Conservation (phyloP, 768 basidiomycete genomes). For the Agrocybe praecox region DNA sequence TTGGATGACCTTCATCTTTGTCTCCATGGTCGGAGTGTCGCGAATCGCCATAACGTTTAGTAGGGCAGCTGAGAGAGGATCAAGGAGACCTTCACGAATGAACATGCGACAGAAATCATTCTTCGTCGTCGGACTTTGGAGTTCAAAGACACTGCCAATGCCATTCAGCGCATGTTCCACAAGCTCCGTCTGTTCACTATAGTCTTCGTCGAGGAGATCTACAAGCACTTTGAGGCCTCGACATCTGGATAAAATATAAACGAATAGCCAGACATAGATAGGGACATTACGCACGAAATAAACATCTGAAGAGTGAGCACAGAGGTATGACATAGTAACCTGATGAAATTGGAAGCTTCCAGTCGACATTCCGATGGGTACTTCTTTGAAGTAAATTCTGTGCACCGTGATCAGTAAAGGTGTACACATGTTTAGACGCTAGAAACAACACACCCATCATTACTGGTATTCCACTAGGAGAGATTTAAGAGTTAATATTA, state of each 20-base stretch:
- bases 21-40: slow-evolving; percentile 65
- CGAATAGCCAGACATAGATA: background rate
- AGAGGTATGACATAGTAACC: slow-evolving; percentile 89
- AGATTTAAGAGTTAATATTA: slow-evolving; percentile 9
- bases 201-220: slow-evolving; percentile 96
- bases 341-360: slow-evolving; percentile 96
- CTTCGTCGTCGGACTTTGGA: slow-evolving; percentile 94
- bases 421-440: background rate
- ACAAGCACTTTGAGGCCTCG: slow-evolving; percentile 94
- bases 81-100: slow-evolving; percentile 91
- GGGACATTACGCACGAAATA: slow-evolving; percentile 1
- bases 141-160: slow-evolving; percentile 92
- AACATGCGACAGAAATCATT: slow-evolving; percentile 99
- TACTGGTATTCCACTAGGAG: slow-evolving; percentile 83
- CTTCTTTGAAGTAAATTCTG: slow-evolving; percentile 93
- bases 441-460: slow-evolving; percentile 73
- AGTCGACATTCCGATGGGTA: slow-evolving; percentile 90
- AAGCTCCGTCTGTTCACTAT: slow-evolving; percentile 86
- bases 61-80: slow-evolving; percentile 89
- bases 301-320: slow-evolving; percentile 59
- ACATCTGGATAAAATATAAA: slow-evolving; percentile 54
- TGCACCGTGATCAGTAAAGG: slow-evolving; percentile 1
- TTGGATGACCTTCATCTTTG: slow-evolving; percentile 88
- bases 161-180: slow-evolving; percentile 94
- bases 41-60: slow-evolving; percentile 84